Base-by-base conservation (phyloP, 495 filamentous ascomycete genomes). In the Aspergillus bertholletiae region DNA sequence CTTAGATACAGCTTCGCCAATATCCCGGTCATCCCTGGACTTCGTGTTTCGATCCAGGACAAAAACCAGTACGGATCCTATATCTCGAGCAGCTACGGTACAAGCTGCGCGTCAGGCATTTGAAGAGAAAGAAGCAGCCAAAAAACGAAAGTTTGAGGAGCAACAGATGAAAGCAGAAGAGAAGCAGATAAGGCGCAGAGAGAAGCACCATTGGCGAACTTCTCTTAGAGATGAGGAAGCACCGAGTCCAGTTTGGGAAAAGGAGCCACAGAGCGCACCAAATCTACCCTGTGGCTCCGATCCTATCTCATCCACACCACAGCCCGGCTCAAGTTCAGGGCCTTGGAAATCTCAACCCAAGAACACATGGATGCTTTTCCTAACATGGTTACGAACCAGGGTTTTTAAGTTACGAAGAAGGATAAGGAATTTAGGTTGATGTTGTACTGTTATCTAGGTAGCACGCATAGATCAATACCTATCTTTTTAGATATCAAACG, bases 61-160 rank as follows among this genome's bases (percentile, higher is more conserved):
- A 59, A 74, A 54, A 54, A 74, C 64, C 17, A 76, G 71, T 47
- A 71, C 66, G 11, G 79, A 84, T 55, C 74, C 81, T 6, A 61
- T 76, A 17, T 74, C 74, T 15, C 74, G 80, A 49, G 80, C 80
- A 51, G 80, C 79, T 20, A 75, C 75, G 9, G 74, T 84, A 6
- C 77, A 78, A 54, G 77, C 77, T 43, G 75, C 80, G 13, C 78
- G 81, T 12, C 75, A 76, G 54, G 80, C 81, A 3, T 85, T 84
- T 57, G 68, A 77, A 49, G 79, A 84, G 52, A 80, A 80, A 55
- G 80, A 84, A 60, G 80, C 72, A n/a, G 80, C 79, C 8, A 84
- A 86, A 56, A 75, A 73, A 21, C 74, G 71, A 24, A 80, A 82
- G 50, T 68, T 80, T 41, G 78, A 83, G 51, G 72, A 80, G 54